Percentiles rank a stretch among this genome's conserved stretches.
phyloP scores from a whole-genome alignment of 371 early-diverging fungal genomes.

The Smittium culicis region DNA sequence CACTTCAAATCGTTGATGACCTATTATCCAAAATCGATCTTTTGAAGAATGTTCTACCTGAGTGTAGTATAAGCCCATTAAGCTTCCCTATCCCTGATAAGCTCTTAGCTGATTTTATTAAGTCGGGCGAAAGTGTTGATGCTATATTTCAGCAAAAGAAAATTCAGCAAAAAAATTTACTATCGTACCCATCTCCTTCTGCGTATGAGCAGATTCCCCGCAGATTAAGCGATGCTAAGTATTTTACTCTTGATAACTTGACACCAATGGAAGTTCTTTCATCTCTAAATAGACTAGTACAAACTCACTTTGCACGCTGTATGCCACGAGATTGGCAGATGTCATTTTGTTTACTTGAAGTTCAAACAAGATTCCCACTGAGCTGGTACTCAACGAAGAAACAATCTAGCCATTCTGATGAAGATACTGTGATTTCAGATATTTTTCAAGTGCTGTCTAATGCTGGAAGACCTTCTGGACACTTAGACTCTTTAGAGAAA shows the following conservation, averaged over 20 bases:
- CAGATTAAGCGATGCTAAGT: not conserved
- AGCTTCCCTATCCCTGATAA: conserved; percentile 1
- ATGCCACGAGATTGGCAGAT: conserved; percentile 59
- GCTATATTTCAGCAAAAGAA: not conserved
- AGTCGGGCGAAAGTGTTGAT: not conserved
- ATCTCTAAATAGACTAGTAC: conserved; percentile 29
- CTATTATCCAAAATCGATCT: not conserved
- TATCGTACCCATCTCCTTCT: not conserved
- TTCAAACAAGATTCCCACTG: conserved; percentile 51
- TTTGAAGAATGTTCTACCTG: not conserved
- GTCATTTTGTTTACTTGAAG: conserved; percentile 50
- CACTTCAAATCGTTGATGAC: not conserved
- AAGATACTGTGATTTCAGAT: conserved; percentile 49
- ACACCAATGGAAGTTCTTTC: conserved; percentile 12
- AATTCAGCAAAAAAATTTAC: not conserved
- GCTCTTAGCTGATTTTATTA: not conserved
- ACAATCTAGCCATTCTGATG: conserved; percentile 26
- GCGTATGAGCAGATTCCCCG: not conserved
- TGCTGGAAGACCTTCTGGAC: conserved; percentile 6
- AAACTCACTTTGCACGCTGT: conserved; percentile 41
- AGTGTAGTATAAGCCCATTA: not conserved
- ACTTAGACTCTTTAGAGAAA: not conserved
- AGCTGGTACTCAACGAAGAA: conserved; percentile 57
- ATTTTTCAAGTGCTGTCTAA: conserved; percentile 48
- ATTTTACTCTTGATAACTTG: conserved; percentile 2